Percentiles rank a stretch among this genome's conserved stretches.
Conservation (phyloP, 305 asterid genomes). For the Ajuga reptans region DNA sequence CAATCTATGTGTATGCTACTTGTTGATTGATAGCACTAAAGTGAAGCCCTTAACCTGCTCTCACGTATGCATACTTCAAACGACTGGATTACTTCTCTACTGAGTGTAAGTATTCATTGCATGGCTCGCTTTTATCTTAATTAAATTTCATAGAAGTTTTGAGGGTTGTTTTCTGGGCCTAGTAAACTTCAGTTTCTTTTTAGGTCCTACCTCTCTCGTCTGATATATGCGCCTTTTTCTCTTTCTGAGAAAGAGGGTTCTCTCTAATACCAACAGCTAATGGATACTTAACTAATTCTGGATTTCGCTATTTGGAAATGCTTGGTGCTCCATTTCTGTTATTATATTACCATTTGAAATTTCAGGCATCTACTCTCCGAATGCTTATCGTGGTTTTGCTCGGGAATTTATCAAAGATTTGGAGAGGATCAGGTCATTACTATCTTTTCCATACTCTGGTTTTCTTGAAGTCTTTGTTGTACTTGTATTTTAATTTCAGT, state of each 20-base stretch:
- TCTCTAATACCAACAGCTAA: neutral
- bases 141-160: neutral
- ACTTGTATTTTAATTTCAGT: neutral
- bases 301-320: neutral
- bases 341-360: conserved; percentile 2
- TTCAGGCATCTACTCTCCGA: conserved; percentile 90
- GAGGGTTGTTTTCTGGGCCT: neutral
- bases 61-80: conserved; percentile 94
- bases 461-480: neutral
- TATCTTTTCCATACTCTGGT: neutral
- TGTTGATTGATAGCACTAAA: conserved; percentile 9
- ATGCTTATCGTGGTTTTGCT: conserved; percentile 98
- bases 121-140: neutral
- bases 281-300: neutral
- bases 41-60: conserved; percentile 50
- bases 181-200: too few relatives aligned
- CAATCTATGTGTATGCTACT: neutral
- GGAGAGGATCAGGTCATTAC: conserved; percentile 70
- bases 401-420: conserved; percentile 93
- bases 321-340: conserved; percentile 3
- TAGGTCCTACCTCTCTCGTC: too few relatives aligned
- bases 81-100: conserved; percentile 95
- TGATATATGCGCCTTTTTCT: neutral
- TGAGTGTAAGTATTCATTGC: conserved; percentile 56
- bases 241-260: neutral